Evolutionary conservation across 305 asterid genomes (phyloP).

Genomic region (Fraxinus platypoda): DNA sequence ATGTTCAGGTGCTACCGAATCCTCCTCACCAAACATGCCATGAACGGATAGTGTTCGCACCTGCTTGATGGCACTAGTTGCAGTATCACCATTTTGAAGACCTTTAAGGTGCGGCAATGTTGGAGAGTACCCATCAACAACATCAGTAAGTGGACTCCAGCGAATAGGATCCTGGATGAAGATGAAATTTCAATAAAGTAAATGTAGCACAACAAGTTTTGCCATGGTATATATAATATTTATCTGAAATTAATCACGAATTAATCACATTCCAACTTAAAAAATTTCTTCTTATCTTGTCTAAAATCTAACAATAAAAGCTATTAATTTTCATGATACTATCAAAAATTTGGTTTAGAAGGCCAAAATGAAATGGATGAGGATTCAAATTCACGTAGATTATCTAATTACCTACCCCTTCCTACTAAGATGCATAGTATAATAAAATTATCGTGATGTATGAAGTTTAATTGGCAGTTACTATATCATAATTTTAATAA

Average conservation of each 20-base stretch:
- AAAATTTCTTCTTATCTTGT: background rate
- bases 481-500: background rate
- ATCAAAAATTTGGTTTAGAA: background rate
- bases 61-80: slow-evolving; percentile 99
- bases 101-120: slow-evolving; percentile 98
- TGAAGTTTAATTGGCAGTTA: background rate
- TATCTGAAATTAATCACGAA: background rate
- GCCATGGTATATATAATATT: background rate
- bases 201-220: slow-evolving; percentile 12
- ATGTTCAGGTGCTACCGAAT: background rate
- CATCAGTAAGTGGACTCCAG: slow-evolving; percentile 97
- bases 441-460: background rate
- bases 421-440: background rate
- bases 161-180: slow-evolving; percentile 90
- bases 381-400: background rate
- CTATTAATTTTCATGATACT: background rate
- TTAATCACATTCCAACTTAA: background rate
- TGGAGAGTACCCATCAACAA: slow-evolving; percentile 96
- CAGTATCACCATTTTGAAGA: slow-evolving; percentile 98
- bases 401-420: background rate
- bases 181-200: slow-evolving; percentile 20
- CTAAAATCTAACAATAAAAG: background rate
- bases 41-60: slow-evolving; percentile 24
- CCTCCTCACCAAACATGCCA: background rate
- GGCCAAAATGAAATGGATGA: background rate